Evolutionary conservation across 345 rosid species (phyloP).

Genomic region (Firmiana major): DNA sequence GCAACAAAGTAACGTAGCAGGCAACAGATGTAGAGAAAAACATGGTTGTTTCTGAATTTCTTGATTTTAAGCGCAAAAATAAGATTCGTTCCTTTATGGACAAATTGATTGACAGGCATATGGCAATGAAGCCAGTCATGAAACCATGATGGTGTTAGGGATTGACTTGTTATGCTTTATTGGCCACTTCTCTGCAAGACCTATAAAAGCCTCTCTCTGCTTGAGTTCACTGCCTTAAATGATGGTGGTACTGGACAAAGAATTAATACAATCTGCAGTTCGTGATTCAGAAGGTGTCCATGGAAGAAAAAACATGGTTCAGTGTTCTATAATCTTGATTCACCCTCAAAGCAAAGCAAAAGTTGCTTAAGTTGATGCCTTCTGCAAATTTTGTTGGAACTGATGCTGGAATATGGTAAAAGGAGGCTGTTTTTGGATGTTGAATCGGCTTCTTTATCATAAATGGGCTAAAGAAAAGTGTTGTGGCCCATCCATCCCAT

Average conservation of each 20-base stretch:
- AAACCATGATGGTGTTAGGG: slow-evolving; percentile 53
- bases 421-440: slow-evolving; percentile 15
- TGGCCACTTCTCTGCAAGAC: slow-evolving; percentile 14
- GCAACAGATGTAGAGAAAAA: no score
- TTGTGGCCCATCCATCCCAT: no score
- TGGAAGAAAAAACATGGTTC: slow-evolving; percentile 19
- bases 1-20: no score
- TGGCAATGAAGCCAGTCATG: slow-evolving; percentile 49
- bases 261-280: slow-evolving; percentile 21
- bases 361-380: slow-evolving; percentile 3
- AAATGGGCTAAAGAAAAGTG: no score
- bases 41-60: slow-evolving; percentile 87
- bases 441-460: slow-evolving; percentile 9
- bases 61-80: slow-evolving; percentile 91
- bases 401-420: background rate
- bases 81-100: slow-evolving; percentile 98
- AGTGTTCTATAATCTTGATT: slow-evolving; percentile 6
- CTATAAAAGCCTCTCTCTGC: slow-evolving; percentile 16
- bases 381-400: slow-evolving; percentile 5
- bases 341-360: slow-evolving; percentile 18
- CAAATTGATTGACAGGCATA: slow-evolving; percentile 86
- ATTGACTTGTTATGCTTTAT: no score
- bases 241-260: slow-evolving; percentile 18
- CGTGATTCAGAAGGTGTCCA: slow-evolving; percentile 19
- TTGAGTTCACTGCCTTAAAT: slow-evolving; percentile 23